A percentile compares a stretch with the other conserved stretches of the same genome.
Conservation (phyloP, 1,284 basidiomycete species). For the Microbotryum intermedium region DNA sequence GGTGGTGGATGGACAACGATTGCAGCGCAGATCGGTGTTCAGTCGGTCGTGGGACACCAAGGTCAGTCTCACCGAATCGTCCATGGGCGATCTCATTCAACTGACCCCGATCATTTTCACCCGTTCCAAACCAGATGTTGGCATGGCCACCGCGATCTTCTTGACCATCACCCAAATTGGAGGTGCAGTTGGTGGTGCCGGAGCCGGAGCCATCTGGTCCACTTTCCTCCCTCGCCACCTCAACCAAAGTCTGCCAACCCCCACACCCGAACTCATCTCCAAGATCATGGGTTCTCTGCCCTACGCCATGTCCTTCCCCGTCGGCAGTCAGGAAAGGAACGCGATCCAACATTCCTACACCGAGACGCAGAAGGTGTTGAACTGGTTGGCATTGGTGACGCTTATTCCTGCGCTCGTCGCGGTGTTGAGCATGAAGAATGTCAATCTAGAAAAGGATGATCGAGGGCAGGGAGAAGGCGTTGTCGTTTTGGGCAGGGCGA, state of each 20-base stretch:
- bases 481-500: conserved; percentile 28
- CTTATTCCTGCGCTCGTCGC: conserved; percentile 27
- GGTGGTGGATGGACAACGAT: conserved; percentile 35
- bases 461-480: conserved; percentile 18
- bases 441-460: conserved; percentile 25
- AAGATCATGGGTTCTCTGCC: conserved; percentile 33
- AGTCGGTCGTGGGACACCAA: conserved; percentile 31
- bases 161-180: conserved; percentile 36
- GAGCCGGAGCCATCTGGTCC: conserved; percentile 35
- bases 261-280: conserved; percentile 17
- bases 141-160: conserved; percentile 35
- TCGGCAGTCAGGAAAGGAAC: conserved; percentile 18
- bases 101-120: neutral
- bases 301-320: conserved; percentile 30
- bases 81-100: neutral
- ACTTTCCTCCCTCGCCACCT: conserved; percentile 30
- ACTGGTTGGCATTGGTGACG: conserved; percentile 23
- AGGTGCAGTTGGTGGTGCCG: conserved; percentile 35
- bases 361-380: conserved; percentile 33
- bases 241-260: neutral
- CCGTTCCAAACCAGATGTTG: conserved; percentile 31
- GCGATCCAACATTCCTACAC: conserved; percentile 33
- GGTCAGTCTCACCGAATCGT: conserved; percentile 1
- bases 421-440: conserved; percentile 27
- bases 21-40: conserved; percentile 33